Conservation (phyloP, 768 basidiomycete genomes). For the Lactifluus subvellereus region DNA sequence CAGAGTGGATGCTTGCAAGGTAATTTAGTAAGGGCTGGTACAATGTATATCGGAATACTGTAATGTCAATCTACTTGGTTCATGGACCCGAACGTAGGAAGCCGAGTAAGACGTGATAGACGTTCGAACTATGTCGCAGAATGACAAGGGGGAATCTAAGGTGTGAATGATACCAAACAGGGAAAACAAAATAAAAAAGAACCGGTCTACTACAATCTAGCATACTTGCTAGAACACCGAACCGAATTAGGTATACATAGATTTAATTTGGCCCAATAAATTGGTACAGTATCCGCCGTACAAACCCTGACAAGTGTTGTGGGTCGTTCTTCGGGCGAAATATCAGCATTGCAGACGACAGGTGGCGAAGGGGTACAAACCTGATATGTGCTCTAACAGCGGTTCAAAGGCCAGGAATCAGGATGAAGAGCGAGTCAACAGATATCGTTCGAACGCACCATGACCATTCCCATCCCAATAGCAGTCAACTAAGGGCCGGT, state of each 20-base stretch:
- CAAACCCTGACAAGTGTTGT: conserved; percentile 74
- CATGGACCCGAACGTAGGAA: not conserved
- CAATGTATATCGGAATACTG: not conserved
- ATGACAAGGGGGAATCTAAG: too few species aligned
- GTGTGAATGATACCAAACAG: too few species aligned
- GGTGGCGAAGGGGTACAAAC: conserved; percentile 26
- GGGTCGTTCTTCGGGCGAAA: conserved; percentile 49
- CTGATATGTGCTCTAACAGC: conserved; percentile 53
- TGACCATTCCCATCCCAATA: conserved; percentile 87
- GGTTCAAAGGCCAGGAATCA: conserved; percentile 4
- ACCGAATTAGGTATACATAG: not conserved
- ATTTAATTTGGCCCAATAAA: conserved; percentile 78
- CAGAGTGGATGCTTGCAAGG: not conserved
- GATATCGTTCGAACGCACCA: conserved; percentile 44
- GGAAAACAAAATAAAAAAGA: too few species aligned
- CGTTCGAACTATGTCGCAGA: too few species aligned
- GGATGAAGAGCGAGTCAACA: not conserved
- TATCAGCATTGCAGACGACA: not conserved
- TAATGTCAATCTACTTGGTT: not conserved
- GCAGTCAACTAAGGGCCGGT: conserved; percentile 45
- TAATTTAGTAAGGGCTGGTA: too few species aligned
- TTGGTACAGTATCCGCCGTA: conserved; percentile 78
- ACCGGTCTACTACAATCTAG: not conserved
- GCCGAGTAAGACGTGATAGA: not conserved
- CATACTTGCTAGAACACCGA: too few species aligned